Conservation (phyloP, 441 rosid species). For the Gossypium gossypioides region DNA sequence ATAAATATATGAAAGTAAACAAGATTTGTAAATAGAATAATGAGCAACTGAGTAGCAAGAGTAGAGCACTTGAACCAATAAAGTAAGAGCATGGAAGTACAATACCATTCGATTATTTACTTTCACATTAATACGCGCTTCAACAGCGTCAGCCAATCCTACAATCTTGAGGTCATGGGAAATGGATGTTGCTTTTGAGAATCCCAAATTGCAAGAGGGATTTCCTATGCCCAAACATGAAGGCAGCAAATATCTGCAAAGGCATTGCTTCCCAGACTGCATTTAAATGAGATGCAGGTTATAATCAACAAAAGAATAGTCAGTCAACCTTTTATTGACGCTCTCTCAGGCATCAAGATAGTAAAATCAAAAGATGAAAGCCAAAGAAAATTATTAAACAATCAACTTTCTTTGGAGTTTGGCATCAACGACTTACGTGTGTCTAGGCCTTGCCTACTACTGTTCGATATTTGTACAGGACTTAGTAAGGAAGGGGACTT, state of each 20-base stretch:
- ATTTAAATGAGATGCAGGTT: slow-evolving; percentile 20
- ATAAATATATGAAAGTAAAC: neutral
- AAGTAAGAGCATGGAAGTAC: neutral
- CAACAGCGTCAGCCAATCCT: slow-evolving; percentile 81
- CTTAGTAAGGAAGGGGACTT: neutral
- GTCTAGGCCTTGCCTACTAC: neutral
- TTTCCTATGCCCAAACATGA: slow-evolving; percentile 42
- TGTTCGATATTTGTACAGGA: neutral
- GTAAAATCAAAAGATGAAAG: neutral
- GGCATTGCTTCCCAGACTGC: slow-evolving; percentile 94
- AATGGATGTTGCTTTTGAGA: slow-evolving; percentile 39
- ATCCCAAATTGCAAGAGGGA: slow-evolving; percentile 37
- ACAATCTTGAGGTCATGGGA: slow-evolving; percentile 53
- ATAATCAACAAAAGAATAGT: slow-evolving; percentile 2
- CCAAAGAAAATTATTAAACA: neutral
- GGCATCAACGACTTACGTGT: neutral
- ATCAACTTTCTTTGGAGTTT: neutral
- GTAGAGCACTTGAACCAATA: neutral
- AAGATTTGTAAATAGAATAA: neutral
- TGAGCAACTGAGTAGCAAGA: neutral
- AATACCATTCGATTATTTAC: slow-evolving; percentile 71
- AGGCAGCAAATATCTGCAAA: slow-evolving; percentile 72
- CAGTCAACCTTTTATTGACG: neutral
- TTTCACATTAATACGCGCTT: slow-evolving; percentile 69
- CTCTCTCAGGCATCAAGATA: neutral